Evolutionary conservation across 805 yeast genomes (phyloP).

Genomic region (Candida coquimbonensis): DNA sequence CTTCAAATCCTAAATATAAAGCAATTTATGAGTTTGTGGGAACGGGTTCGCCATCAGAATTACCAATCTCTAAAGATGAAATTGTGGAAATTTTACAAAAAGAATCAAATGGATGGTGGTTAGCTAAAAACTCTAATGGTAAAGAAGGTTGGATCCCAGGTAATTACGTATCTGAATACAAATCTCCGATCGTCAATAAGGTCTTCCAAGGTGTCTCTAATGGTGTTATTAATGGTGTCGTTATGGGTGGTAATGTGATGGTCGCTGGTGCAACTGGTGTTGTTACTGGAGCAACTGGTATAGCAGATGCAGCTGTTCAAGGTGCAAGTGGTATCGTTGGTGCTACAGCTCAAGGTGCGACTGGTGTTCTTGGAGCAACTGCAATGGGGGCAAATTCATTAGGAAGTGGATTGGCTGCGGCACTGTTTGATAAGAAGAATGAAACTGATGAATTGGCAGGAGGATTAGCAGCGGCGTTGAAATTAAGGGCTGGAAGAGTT

Average conservation of each 20-base stretch:
- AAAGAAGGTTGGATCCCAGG: constrained; percentile 97
- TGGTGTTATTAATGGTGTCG: constrained; percentile 1
- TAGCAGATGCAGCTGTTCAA: not conserved
- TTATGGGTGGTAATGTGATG: too few species aligned
- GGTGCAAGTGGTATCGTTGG: too few species aligned
- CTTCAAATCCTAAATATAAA: constrained; percentile 68
- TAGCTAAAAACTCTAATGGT: constrained; percentile 50
- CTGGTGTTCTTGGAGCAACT: not conserved
- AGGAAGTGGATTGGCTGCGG: constrained; percentile 60
- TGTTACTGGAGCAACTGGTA: constrained; percentile 11
- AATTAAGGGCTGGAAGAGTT: constrained; percentile 65
- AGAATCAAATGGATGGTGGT: constrained; percentile 90
- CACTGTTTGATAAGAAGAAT: constrained; percentile 54
- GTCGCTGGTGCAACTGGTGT: too few species aligned
- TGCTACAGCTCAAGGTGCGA: too few species aligned
- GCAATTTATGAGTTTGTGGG: constrained; percentile 90
- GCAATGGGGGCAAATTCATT: constrained; percentile 12
- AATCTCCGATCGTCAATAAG: constrained; percentile 13
- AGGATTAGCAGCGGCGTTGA: constrained; percentile 84
- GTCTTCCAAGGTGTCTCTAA: constrained; percentile 17
- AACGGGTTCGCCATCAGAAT: constrained; percentile 71
- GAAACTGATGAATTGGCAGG: constrained; percentile 64
- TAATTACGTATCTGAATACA: constrained; percentile 65
- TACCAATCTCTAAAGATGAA: constrained; percentile 73
- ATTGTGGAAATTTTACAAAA: constrained; percentile 64